phyloP scores from a whole-genome alignment of 2,329 filamentous ascomycete species.

The Monilinia polystroma region DNA sequence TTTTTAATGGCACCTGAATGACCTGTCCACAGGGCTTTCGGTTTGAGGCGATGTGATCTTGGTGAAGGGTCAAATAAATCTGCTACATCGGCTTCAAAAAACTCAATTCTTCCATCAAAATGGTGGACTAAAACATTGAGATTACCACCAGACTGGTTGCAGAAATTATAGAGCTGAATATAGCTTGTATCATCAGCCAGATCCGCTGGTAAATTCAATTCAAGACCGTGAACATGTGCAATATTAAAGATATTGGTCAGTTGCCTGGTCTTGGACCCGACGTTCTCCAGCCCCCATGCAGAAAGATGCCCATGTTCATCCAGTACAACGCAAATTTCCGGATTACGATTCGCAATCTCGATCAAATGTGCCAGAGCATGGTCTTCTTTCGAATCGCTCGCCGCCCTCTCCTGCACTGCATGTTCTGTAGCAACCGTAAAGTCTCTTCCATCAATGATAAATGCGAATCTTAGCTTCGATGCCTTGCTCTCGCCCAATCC shows the following conservation, averaged over 20 bases:
- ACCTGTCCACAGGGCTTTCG: constrained; percentile 74
- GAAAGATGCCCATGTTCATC: constrained; percentile 85
- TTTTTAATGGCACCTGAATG: constrained; percentile 80
- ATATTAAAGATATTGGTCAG: constrained; percentile 79
- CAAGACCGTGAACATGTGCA: constrained; percentile 66
- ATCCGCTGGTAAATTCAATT: constrained; percentile 44
- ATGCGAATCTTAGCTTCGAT: constrained; percentile 60
- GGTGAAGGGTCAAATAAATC: constrained; percentile 74
- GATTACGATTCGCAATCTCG: constrained; percentile 77
- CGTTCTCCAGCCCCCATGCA: constrained; percentile 87
- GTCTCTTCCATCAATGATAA: constrained; percentile 79
- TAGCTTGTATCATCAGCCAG: constrained; percentile 44
- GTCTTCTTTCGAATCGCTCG: constrained; percentile 56
- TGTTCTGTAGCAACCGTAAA: constrained; percentile 75
- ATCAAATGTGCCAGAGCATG: constrained; percentile 81
- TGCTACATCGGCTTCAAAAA: constrained; percentile 76
- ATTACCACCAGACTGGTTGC: constrained; percentile 60
- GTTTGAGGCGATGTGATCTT: constrained; percentile 56
- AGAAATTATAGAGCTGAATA: constrained; percentile 72
- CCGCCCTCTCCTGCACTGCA: constrained; percentile 60
- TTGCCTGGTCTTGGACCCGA: constrained; percentile 67
- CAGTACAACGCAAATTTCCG: constrained; percentile 83
- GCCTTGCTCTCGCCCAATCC: constrained; percentile 25
- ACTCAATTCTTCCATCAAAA: constrained; percentile 80
- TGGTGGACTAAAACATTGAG: constrained; percentile 77